Evolutionary conservation across 1,139 yeast species (phyloP).

Genomic region (Sugiyamaella grinbergsii): DNA sequence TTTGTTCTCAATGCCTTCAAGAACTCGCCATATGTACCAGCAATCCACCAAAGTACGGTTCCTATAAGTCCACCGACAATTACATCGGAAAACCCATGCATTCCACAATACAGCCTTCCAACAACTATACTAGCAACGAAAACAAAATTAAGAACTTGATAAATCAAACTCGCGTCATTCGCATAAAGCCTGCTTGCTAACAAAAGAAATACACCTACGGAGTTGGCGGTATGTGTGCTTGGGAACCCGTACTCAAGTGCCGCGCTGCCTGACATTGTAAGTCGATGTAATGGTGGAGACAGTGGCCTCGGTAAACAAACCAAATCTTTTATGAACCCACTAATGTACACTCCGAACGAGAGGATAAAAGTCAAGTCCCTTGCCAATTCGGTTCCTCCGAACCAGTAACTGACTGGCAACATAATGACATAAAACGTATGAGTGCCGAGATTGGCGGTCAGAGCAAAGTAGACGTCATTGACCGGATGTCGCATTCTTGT

Average conservation of each 20-base stretch:
- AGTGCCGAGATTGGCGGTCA: constrained; percentile 87
- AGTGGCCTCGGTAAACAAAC: constrained; percentile 90
- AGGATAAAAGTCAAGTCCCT: constrained; percentile 71
- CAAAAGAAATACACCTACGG: constrained; percentile 71
- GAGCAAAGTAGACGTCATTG: constrained; percentile 77
- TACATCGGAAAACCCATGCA: constrained; percentile 92
- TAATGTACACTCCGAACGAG: constrained; percentile 80
- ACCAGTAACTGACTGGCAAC: constrained; percentile 86
- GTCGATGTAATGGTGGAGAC: constrained; percentile 88
- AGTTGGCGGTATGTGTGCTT: constrained; percentile 89
- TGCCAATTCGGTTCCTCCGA: constrained; percentile 62
- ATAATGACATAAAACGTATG: constrained; percentile 91
- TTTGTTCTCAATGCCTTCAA: constrained; percentile 28
- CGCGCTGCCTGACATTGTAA: constrained; percentile 86
- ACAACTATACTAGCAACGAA: constrained; percentile 69
- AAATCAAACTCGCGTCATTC: constrained; percentile 24
- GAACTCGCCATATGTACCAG: constrained; percentile 30
- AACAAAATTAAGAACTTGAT: constrained; percentile 37
- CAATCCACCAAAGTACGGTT: constrained; percentile 38
- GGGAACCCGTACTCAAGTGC: constrained; percentile 96
- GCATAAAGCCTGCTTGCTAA: constrained; percentile 40
- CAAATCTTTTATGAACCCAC: constrained; percentile 80
- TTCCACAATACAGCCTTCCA: constrained; percentile 93
- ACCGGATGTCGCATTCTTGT: constrained; percentile 50
- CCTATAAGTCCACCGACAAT: constrained; percentile 70